Conservation (phyloP, 1,139 yeast species). For the Yamadazyma dushanensis region DNA sequence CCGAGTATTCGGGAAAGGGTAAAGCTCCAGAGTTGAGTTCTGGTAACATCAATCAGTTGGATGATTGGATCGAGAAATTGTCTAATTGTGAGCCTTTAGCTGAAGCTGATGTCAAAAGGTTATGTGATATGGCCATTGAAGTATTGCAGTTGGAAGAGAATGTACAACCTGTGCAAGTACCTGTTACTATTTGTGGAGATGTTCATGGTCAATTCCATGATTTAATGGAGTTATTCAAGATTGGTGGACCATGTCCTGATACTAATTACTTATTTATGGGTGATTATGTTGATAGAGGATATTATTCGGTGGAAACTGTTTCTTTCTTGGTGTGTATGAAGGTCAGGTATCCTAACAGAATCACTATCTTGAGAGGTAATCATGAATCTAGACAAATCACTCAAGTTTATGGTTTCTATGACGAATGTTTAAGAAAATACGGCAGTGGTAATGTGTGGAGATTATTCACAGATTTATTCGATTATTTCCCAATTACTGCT, state of each 20-base stretch:
- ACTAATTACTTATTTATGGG: constrained; percentile 83
- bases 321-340: constrained; percentile 90
- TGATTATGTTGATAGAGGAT: constrained; percentile 97
- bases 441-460: constrained; percentile 97
- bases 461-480: constrained; percentile 73
- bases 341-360: constrained; percentile 89
- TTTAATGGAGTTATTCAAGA: constrained; percentile 82
- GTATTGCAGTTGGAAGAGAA: constrained; percentile 88
- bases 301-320: constrained; percentile 88
- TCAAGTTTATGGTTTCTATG: constrained; percentile 96
- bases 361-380: constrained; percentile 91
- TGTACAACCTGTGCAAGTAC: constrained; percentile 92
- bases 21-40: constrained; percentile 24
- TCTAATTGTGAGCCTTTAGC: constrained; percentile 79
- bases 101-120: constrained; percentile 76
- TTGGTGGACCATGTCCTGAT: constrained; percentile 90
- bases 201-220: constrained; percentile 99
- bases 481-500: constrained; percentile 92
- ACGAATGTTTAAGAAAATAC: constrained; percentile 93
- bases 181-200: constrained; percentile 96
- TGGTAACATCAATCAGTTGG: constrained; percentile 64
- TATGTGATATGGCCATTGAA: constrained; percentile 91
- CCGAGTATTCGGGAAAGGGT: constrained; percentile 9
- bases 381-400: constrained; percentile 98
- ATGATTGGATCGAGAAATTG: constrained; percentile 83